phyloP scores from a whole-genome alignment of 1,284 basidiomycete species.

The Pyrrhoderma lamaoense region DNA sequence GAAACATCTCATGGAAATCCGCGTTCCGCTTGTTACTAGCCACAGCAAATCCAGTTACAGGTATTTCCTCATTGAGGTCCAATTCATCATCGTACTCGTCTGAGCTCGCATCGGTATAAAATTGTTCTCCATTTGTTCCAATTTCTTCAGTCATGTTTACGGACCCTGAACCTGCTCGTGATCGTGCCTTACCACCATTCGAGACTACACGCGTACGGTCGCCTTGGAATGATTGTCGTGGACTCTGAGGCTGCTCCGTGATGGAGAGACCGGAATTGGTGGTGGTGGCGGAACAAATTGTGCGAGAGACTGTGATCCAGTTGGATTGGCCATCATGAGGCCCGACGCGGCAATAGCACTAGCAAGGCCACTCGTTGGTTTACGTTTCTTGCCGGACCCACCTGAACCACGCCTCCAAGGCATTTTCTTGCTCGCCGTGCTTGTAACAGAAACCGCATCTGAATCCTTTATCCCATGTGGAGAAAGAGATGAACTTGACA shows the following conservation, averaged over 20 bases:
- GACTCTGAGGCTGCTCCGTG: constrained; percentile 7
- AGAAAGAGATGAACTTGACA: constrained; percentile 12
- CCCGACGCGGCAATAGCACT: constrained; percentile 61
- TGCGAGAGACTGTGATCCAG: constrained; percentile 36
- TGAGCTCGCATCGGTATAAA: constrained; percentile 23
- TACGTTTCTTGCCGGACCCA: constrained; percentile 25
- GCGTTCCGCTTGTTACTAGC: constrained; percentile 92
- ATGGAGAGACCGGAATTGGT: constrained; percentile 1
- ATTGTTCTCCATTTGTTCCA: constrained; percentile 10
- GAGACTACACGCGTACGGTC: constrained; percentile 7
- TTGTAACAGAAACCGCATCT: constrained; percentile 33
- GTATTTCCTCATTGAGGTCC: constrained; percentile 60
- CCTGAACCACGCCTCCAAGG: constrained; percentile 30
- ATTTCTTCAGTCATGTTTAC: constrained; percentile 17
- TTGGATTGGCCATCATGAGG: constrained; percentile 55
- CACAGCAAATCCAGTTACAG: constrained; percentile 91
- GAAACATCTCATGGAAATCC: constrained; percentile 94
- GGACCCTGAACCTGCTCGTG: constrained; percentile 5
- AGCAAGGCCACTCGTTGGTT: constrained; percentile 46
- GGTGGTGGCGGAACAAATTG: constrained; percentile 29
- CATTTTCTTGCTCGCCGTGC: constrained; percentile 30
- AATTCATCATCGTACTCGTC: constrained; percentile 33
- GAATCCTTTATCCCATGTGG: constrained; percentile 29
- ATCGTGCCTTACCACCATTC: constrained; percentile 22
- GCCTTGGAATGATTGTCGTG: constrained; percentile 5